These are phyloP conservation scores for Blastobotrys americana DNA, from an alignment of 805 yeast genomes.

Conservation along the genomic window DNA sequence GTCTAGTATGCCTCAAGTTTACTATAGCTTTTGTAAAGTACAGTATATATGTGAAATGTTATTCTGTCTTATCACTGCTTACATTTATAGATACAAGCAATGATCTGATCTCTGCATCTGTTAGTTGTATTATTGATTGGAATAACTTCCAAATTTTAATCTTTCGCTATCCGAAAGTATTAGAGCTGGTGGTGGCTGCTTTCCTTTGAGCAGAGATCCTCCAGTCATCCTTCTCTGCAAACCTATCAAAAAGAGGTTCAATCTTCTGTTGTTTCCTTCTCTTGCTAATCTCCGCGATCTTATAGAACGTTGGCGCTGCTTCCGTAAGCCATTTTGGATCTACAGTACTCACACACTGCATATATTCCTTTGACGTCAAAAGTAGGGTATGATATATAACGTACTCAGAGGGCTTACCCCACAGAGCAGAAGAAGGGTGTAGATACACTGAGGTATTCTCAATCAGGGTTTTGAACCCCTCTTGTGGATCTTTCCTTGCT, in stretches of 20 bases:
- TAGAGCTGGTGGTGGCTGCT: neutral
- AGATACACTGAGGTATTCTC: constrained; percentile 47
- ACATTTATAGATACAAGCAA: too few species aligned
- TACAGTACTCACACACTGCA: constrained; percentile 67
- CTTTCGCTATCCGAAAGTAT: neutral
- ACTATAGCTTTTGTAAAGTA: too few species aligned
- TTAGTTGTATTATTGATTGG: too few species aligned
- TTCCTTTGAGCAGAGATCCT: constrained; percentile 46
- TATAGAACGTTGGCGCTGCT: constrained; percentile 72
- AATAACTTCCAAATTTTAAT: too few species aligned
- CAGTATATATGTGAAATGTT: too few species aligned
- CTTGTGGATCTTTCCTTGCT: constrained; percentile 58
- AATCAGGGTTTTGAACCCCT: constrained; percentile 36
- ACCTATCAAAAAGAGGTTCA: constrained; percentile 61
- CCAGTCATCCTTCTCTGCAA: constrained; percentile 66
- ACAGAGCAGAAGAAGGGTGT: constrained; percentile 80
- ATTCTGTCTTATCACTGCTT: too few species aligned
- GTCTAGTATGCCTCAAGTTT: too few species aligned
- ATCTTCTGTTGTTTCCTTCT: constrained; percentile 56
- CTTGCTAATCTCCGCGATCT: constrained; percentile 49
- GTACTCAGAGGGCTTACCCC: constrained; percentile 67
- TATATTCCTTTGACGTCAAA: constrained; percentile 78
- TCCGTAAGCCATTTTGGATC: constrained; percentile 68
- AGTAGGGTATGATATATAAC: constrained; percentile 79
- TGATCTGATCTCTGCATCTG: too few species aligned